A percentile compares a stretch with the other conserved stretches of the same genome.
phyloP scores from a whole-genome alignment of 2,329 filamentous ascomycete species.

The Leptosphaerulina australis region DNA sequence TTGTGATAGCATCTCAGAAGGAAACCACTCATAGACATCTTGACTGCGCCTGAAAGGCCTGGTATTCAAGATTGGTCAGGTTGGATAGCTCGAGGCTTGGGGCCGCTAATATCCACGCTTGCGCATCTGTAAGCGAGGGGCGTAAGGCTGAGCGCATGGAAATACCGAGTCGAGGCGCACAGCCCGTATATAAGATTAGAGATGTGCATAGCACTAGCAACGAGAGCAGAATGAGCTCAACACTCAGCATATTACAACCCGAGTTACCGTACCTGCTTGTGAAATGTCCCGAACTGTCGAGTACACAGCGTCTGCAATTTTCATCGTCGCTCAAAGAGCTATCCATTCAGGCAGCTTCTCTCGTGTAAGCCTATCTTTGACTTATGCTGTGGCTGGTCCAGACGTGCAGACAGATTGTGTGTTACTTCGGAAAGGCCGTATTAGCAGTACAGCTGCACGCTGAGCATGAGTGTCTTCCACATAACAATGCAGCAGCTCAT shows the following conservation, averaged over 20 bases:
- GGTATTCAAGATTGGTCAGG: background rate
- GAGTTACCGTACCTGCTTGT: too few species aligned
- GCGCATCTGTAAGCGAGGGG: conserved; percentile 5
- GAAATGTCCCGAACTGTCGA: background rate
- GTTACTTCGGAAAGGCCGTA: background rate
- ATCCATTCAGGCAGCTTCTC: conserved; percentile 1
- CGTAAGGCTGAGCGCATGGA: conserved; percentile 12
- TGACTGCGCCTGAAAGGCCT: background rate
- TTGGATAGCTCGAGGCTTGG: conserved; percentile 1
- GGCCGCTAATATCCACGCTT: background rate
- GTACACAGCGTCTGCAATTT: background rate
- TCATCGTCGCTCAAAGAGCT: background rate
- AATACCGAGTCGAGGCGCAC: conserved; percentile 5
- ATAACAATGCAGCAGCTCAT: background rate
- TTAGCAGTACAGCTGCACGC: background rate
- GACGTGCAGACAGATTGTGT: background rate
- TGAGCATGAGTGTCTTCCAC: too few species aligned
- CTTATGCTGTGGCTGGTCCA: background rate
- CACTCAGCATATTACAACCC: background rate
- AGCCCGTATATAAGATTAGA: conserved; percentile 1
- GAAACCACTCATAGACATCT: background rate
- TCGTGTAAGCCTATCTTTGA: background rate
- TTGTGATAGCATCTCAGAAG: background rate
- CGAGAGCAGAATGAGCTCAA: background rate
- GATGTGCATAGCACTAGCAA: background rate